Base-by-base conservation (phyloP, 2,329 filamentous ascomycete genomes). In the Neofusicoccum laricinum region DNA sequence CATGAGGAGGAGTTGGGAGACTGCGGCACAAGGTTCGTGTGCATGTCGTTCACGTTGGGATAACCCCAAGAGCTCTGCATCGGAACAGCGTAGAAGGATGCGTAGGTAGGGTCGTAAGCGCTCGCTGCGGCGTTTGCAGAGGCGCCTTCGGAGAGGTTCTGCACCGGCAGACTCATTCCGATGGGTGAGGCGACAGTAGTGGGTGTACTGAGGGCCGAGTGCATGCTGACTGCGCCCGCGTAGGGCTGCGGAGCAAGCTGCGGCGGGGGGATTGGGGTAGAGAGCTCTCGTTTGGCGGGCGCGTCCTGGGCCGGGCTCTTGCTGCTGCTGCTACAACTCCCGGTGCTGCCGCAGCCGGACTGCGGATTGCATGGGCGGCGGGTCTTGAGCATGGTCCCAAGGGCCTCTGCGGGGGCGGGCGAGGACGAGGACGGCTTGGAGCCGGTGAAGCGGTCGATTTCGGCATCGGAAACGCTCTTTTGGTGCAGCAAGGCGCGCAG, bases 401-500 rank as follows among this genome's bases (percentile, higher is more conserved):
- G 68, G 1, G 64, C 66, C n/a, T 72, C 65, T 3, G 36, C 12
- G 4, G 40, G 7, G 15, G 4, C n/a, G 12, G 71, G 21, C n/a
- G 15, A 19, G 2, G 41, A 36, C 57, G 67, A 10, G 10, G 32
- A 6, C 25, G 25, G 30, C 6, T 51, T 43, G n/a, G 65, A 46
- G 4, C 58, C 64, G n/a, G 21, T 21, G 41, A 43, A 65, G 38
- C 25, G n/a, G 50, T 82, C 76, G 64, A 90, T 82, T 48, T 85
- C 83, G 7, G 81, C 77, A 65, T 88, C 84, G 46, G 78, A 74
- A 21, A 90, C 77, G 2, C 89, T 88, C 68, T 85, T 79, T 48
- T 82, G 77, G 59, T 80, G 78, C 38, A 92, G 80, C 17, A 92
- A 78, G 15, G 77, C 77, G 21, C 88, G 82, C 64, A 93, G 79